Percentiles rank a stretch among this genome's conserved stretches.
Conservation (phyloP, 768 basidiomycete genomes). For the Xerocomellus amylosporus region DNA sequence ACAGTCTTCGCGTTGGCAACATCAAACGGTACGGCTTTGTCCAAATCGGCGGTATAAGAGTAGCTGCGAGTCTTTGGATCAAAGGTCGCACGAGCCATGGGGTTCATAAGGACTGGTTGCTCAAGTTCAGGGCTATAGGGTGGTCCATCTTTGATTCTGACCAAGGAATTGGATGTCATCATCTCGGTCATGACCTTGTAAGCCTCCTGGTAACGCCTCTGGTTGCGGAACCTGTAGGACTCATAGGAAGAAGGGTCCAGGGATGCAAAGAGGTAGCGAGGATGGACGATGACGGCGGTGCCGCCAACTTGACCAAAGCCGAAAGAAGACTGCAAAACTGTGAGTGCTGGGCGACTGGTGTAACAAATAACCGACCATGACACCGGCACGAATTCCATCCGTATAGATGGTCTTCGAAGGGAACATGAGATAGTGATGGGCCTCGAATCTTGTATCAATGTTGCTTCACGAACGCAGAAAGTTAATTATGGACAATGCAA, state of each 20-base stretch:
- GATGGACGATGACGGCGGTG: conserved; percentile 82
- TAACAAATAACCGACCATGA: conserved; percentile 59
- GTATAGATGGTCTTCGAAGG: conserved; percentile 96
- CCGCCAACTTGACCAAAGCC: conserved; percentile 99
- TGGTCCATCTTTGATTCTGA: conserved; percentile 91
- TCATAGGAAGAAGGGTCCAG: conserved; percentile 77
- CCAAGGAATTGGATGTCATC: conserved; percentile 91
- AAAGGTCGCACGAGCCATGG: conserved; percentile 79
- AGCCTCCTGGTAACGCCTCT: conserved; percentile 60
- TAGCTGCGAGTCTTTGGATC: conserved; percentile 86
- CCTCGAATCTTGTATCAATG: conserved; percentile 87
- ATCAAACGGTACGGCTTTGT: conserved; percentile 52
- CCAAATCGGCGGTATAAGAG: conserved; percentile 67
- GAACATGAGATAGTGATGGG: conserved; percentile 92
- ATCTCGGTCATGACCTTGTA: conserved; percentile 95
- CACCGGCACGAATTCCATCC: conserved; percentile 83
- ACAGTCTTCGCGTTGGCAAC: conserved; percentile 66
- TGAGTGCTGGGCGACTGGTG: not conserved
- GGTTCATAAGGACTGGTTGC: conserved; percentile 83
- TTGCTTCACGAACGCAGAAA: conserved; percentile 51
- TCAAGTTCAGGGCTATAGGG: conserved; percentile 89
- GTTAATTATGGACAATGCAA: not conserved
- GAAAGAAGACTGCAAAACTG: conserved; percentile 69
- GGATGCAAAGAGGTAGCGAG: conserved; percentile 85
- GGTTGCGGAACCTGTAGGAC: conserved; percentile 70